Base-by-base conservation (phyloP, 2,329 filamentous ascomycete species). In the Pleurostoma richardsiae region DNA sequence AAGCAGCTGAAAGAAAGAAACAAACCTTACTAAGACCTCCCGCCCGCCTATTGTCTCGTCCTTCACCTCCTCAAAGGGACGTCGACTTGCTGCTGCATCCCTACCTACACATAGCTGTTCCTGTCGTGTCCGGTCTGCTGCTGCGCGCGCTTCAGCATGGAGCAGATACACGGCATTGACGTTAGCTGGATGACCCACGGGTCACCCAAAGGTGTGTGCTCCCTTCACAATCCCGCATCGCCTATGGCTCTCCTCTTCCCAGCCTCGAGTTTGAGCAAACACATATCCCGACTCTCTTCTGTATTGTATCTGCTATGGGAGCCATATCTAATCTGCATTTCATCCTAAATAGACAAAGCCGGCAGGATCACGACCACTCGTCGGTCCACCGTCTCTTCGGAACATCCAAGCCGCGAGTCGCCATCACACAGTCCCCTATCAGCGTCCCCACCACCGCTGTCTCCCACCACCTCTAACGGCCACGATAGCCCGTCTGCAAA, bases 101-200 rank as follows among this genome's bases (percentile, higher is more conserved):
- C 19, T 19, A 19, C 19, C 19, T 19, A 19, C 19, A 19, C 19
- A 19, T 19, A 19, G 19, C 19, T 19, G 19, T 19, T 19, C 19
- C 19, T 19, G 19, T 19, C 19, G 19, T 19, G 19, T 19, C 19
- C 19, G 19, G 19, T 19, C 19, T 19, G 19, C 19, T 19, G 19
- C 19, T 19, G 19, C 19, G 19, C 8, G 8, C n/a, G 33, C n/a
- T n/a, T 36, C 62, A 72, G 56, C 51, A 92, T 92, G 88, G 88
- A 92, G 69, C 84, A 86, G 57, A 80, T 88, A 54, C 83, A 90
- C 65, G 85, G 85, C 55, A 80, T 95, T 60, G 90, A 95, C 69
- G 89, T 95, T 61, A 90, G 86, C 68, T 95, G 90, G 90, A 86
- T 95, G 74, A 78, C 78, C 57, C 87, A 94, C 68, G 86, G 88